A percentile compares a stretch with the other conserved stretches of the same genome.
Conservation (phyloP, 495 filamentous ascomycete genomes). For the Penicillium dipodomyicola region DNA sequence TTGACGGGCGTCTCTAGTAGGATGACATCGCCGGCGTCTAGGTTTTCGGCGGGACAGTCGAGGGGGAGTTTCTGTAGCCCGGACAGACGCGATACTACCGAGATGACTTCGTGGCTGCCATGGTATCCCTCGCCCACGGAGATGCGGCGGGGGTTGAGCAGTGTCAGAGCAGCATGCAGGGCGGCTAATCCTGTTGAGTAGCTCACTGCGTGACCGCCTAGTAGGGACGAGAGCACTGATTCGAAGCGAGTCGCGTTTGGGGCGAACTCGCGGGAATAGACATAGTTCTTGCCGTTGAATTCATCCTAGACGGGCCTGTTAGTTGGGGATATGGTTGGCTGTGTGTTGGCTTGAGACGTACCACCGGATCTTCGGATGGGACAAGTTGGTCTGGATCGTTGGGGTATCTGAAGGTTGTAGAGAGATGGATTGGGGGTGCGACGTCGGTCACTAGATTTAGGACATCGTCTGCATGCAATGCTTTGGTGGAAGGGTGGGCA, state of each 20-base stretch:
- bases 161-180: conserved; percentile 74
- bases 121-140: conserved; percentile 80
- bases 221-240: conserved; percentile 63
- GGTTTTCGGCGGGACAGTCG: conserved; percentile 49
- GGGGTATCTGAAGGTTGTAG: conserved; percentile 77
- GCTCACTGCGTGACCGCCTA: conserved; percentile 62
- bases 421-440: conserved; percentile 77
- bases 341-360: conserved; percentile 5
- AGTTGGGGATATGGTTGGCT: not conserved
- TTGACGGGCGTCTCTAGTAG: conserved; percentile 87
- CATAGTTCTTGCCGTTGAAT: conserved; percentile 32
- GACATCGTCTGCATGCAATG: conserved; percentile 73
- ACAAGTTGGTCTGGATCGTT: conserved; percentile 58
- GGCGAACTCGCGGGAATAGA: conserved; percentile 73
- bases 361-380: conserved; percentile 35
- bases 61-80: conserved; percentile 60
- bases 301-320: conserved; percentile 20
- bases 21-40: conserved; percentile 71
- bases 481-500: conserved; percentile 23
- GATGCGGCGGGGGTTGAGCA: conserved; percentile 68
- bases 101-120: conserved; percentile 77
- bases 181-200: conserved; percentile 79
- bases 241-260: conserved; percentile 81
- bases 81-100: conserved; percentile 63
- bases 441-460: conserved; percentile 67